These are phyloP conservation scores for Trametes polyzona DNA, from an alignment of 1,284 basidiomycete species.

Conservation along the genomic window DNA sequence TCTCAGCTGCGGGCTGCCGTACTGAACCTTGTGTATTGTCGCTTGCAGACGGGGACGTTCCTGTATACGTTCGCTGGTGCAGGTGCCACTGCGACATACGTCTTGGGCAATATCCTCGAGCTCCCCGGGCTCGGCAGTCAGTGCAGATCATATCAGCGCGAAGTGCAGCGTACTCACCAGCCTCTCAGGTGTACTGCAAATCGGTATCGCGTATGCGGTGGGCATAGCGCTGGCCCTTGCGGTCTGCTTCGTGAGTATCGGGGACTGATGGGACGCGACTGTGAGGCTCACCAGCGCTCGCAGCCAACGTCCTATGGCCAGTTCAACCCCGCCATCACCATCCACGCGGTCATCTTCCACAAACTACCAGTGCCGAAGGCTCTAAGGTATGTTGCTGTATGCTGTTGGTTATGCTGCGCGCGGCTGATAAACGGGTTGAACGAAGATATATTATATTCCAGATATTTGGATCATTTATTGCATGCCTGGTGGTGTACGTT, in stretches of 20 bases:
- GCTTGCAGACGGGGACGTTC: slow-evolving; percentile 45
- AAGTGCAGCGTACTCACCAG: background rate
- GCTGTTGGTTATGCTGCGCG: background rate
- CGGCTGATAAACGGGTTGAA: background rate
- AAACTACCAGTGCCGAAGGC: slow-evolving; percentile 61
- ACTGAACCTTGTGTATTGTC: background rate
- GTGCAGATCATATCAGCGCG: slow-evolving; percentile 27
- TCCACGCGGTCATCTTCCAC: slow-evolving; percentile 55
- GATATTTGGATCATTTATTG: slow-evolving; percentile 65
- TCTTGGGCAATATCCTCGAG: slow-evolving; percentile 54
- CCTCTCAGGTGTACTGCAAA: slow-evolving; percentile 55
- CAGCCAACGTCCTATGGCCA: slow-evolving; percentile 63
- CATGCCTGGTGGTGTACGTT: slow-evolving; percentile 59
- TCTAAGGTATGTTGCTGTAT: slow-evolving; percentile 40
- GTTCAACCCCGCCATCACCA: slow-evolving; percentile 65
- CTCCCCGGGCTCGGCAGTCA: slow-evolving; percentile 51
- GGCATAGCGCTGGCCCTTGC: slow-evolving; percentile 65
- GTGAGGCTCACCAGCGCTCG: slow-evolving; percentile 24
- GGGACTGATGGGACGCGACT: background rate
- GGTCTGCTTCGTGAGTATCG: slow-evolving; percentile 23
- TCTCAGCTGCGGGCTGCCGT: background rate
- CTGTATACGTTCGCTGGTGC: slow-evolving; percentile 61
- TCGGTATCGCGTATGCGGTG: slow-evolving; percentile 65
- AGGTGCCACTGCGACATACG: slow-evolving; percentile 59
- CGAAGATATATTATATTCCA: slow-evolving; percentile 65